Base-by-base conservation (phyloP, 2,329 filamentous ascomycete species). In the Penicillium glabrum region DNA sequence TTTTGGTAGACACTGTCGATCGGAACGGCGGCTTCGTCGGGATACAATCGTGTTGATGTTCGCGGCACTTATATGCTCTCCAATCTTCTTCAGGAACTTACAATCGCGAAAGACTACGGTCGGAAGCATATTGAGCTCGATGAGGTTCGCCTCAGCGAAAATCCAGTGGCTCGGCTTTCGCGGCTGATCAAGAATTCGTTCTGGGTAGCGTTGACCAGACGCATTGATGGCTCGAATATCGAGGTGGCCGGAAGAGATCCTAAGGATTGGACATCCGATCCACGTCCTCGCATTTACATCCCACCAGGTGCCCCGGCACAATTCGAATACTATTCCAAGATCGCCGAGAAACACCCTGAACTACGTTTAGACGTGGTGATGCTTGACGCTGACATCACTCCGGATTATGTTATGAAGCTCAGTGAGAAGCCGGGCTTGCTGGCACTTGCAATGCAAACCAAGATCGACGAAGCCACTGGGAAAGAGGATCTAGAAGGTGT, bases 51-150 rank as follows among this genome's bases (percentile, higher is more conserved):
- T 61, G 92, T 93, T 74, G 93, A 98, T 71, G 86, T 99, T 60
- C 89, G 93, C 63, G 95, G 95, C 68, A 98, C 91, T 31, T 99
- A 99, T 76, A 96, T 96, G 89, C 84, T 99, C 57, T 96, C 93
- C 61, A 99, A 98, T 73, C 85, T 98, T 46, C 82, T 98, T 41
- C 95, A 99, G 76, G 95, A 99, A 77, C 84, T 99, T 63, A 95
- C 90, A 1, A 83, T 98, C 64, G 95, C 95, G 62, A 89, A 96
- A 80, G 90, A 96, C 72, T 93, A 91, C 70, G 92, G 91, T 57
- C 88, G 91, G 59, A 91, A 92, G 75, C 88, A 91, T 70, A 93
- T 98, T 67, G 86, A 97, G 53, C 84, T 99, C 45, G 93, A 98
- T 69, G 92, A 97, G 72, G 89, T 88, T 10, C 88, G 93, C 24